A percentile compares a stretch with the other conserved stretches of the same genome.
phyloP scores from a whole-genome alignment of 108 stramenopile genomes.

The Stephanodiscus minutulus region DNA sequence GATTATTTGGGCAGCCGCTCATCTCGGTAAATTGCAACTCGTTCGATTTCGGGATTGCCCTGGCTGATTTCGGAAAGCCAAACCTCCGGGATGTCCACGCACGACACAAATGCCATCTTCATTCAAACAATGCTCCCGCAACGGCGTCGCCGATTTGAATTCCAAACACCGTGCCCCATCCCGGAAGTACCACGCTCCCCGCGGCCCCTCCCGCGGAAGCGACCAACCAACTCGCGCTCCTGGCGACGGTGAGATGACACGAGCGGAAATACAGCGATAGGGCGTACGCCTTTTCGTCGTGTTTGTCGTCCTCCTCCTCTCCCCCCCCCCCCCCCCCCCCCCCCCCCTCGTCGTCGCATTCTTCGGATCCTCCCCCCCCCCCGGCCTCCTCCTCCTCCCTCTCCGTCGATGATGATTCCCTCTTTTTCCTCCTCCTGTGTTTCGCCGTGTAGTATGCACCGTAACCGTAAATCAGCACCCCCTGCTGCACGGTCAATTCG shows the following conservation, averaged over 20 bases:
- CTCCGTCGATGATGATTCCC: slow-evolving; percentile 7
- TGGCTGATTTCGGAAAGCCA: background rate
- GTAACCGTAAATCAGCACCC: slow-evolving; percentile 48
- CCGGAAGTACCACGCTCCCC: slow-evolving; percentile 42
- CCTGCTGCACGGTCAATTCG: slow-evolving; percentile 54
- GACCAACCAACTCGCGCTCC: slow-evolving; percentile 38
- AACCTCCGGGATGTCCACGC: background rate
- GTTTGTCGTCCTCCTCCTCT: slow-evolving; percentile 21
- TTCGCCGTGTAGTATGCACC: slow-evolving; percentile 42
- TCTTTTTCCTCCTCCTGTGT: slow-evolving; percentile 28
- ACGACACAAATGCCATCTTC: background rate
- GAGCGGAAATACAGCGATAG: slow-evolving; percentile 36
- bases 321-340: background rate
- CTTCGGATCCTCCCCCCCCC: background rate
- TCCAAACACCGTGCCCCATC: slow-evolving; percentile 51
- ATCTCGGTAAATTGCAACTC: background rate
- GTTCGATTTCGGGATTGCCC: background rate
- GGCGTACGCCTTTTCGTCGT: slow-evolving; percentile 40
- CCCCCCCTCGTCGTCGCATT: slow-evolving; percentile 1
- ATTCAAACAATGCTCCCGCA: slow-evolving; percentile 40
- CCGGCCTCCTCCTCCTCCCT: background rate
- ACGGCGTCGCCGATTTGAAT: slow-evolving; percentile 40
- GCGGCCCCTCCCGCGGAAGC: slow-evolving; percentile 44
- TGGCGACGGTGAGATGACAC: slow-evolving; percentile 30
- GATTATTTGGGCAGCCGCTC: background rate